Conservation (phyloP, 345 rosid species). For the Lepidium sativum region DNA sequence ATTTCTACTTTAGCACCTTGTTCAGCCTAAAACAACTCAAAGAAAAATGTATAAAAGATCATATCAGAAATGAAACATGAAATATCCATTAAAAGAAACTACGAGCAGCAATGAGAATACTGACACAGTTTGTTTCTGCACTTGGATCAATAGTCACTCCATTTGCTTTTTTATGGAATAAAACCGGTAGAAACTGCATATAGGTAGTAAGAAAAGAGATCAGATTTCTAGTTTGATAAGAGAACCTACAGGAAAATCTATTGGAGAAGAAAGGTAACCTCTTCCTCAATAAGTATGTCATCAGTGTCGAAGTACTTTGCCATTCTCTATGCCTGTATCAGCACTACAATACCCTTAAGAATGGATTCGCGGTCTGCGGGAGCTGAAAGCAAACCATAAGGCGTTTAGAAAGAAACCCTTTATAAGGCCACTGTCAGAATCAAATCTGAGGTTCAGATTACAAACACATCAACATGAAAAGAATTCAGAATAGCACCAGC, state of each 20-base stretch:
- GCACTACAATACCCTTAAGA: background rate
- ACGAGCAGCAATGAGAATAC: conserved; percentile 12
- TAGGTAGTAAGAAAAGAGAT: background rate
- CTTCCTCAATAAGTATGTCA: conserved; percentile 74
- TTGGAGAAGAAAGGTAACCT: conserved; percentile 29
- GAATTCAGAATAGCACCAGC: background rate
- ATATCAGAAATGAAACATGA: background rate
- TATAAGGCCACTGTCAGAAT: background rate
- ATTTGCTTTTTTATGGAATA: conserved; percentile 30
- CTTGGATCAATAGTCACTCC: conserved; percentile 76
- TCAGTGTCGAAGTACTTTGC: conserved; percentile 56
- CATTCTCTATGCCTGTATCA: conserved; percentile 21
- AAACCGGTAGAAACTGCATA: conserved; percentile 41
- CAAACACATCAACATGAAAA: background rate
- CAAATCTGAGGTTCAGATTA: background rate
- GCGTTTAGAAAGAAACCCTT: background rate
- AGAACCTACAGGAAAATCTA: background rate
- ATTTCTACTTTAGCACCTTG: conserved; percentile 71
- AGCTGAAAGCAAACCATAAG: background rate
- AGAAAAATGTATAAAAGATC: background rate
- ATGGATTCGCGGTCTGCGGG: background rate
- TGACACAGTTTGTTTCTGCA: conserved; percentile 53
- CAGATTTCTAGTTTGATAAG: background rate
- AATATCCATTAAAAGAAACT: background rate
- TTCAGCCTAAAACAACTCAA: conserved; percentile 39